Evolutionary conservation across 1,284 basidiomycete genomes (phyloP), one percentile per base, ranked within the genome.

Genomic region (Pseudozyma tsukubaensis): DNA sequence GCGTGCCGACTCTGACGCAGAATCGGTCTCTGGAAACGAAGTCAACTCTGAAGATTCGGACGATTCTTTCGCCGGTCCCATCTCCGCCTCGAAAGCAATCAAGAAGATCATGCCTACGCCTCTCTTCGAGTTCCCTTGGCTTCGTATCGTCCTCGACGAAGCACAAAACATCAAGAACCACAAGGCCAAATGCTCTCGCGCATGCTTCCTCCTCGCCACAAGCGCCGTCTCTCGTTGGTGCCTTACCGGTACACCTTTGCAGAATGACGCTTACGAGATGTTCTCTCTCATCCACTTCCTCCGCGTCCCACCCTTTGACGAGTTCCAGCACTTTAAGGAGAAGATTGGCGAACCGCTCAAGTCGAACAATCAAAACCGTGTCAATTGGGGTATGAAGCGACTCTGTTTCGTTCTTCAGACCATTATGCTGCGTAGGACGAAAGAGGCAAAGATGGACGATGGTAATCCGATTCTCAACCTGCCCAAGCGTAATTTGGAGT

Each of bases 161-260:
- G 96, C 96, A 0, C 96, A 99, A 82, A 94, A 92, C 80, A 98
- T 99, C 87, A 98, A 98, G 88, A 97, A 97, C 80, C 88, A 90
- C 63, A 91, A 89, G 36, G 93, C 95, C 0, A 92, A 94, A 83
- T 88, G 89, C 34, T 91, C 82, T 1, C 87, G 90, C 44, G 94
- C 93, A 0, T 95, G 94, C 66, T 92, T 89, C 64, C 91, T 88
- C 1, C 87, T 99, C 11, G 86, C 76, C 0, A 45, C 52, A 12
- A 73, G 70, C 18, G 68, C 79, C 5, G 58, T 61, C 10, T 59
- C 80, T 13, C 71, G 74, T 3, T 86, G 85, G 85, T 84, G 82
- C 58, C 74, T 86, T 47, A 85, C 85, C 1, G 86, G 86, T 16
- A 86, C 85, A 29, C 85, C 86, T 24, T 70, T 84, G 84, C 90